Percentiles rank a stretch among this genome's conserved stretches.
Evolutionary conservation across 352 stramenopile genomes (phyloP).

Genomic region (Phytophthora foliorum): DNA sequence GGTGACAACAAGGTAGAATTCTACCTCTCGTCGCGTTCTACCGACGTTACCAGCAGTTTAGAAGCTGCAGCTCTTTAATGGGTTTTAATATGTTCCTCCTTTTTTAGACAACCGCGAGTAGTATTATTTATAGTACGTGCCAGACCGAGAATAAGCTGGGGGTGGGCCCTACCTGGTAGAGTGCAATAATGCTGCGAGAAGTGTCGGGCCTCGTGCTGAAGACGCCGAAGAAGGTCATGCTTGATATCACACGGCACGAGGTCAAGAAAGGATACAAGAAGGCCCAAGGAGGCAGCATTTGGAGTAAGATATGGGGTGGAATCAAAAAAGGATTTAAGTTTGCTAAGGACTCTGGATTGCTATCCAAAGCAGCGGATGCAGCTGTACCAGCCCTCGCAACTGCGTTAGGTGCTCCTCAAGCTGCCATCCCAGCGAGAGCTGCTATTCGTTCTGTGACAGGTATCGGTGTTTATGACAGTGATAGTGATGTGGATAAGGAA

Average conservation of each 20-base stretch:
- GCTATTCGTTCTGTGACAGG: conserved; percentile 1
- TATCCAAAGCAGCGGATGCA: neutral
- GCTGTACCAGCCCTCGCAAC: conserved; percentile 13
- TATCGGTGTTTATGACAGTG: conserved; percentile 5
- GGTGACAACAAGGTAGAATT: neutral
- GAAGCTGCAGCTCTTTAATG: conserved; percentile 4
- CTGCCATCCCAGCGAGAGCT: conserved; percentile 4
- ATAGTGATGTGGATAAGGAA: conserved; percentile 5
- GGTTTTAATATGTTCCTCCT: conserved; percentile 21
- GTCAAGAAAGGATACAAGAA: conserved; percentile 19
- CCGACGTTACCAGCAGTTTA: no score
- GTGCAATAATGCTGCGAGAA: neutral
- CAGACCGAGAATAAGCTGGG: no score
- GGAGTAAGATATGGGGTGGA: no score
- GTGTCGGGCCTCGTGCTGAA: conserved; percentile 4
- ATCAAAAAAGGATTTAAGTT: conserved; percentile 22
- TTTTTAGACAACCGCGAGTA: neutral
- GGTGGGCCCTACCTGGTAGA: neutral
- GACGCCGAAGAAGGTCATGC: conserved; percentile 15
- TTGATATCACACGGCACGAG: conserved; percentile 10
- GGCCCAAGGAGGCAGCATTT: conserved; percentile 24
- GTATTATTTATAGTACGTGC: no score
- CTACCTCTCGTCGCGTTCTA: neutral
- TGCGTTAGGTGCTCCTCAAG: neutral
- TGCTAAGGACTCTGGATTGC: neutral